A percentile compares a stretch with the other conserved stretches of the same genome.
These are phyloP conservation scores for Rehmannia glutinosa DNA, from an alignment of 257 asterid species.

Conservation along the genomic window DNA sequence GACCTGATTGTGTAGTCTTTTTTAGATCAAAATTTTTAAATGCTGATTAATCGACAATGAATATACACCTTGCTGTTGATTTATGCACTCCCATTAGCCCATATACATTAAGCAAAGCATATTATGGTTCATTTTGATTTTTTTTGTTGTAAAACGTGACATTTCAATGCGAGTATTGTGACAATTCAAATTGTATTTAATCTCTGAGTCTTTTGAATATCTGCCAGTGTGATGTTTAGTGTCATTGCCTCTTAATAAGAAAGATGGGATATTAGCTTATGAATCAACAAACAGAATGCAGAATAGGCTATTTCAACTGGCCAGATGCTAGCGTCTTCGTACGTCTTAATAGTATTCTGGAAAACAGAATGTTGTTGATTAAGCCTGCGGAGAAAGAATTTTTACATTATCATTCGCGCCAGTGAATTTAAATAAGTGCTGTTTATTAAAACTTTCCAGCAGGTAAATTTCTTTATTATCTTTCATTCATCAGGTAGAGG, in stretches of 20 bases:
- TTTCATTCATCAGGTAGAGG: constrained; percentile 39
- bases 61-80: too few relatives aligned
- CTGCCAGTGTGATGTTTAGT: background rate
- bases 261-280: too few relatives aligned
- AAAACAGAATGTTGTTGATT: too few relatives aligned
- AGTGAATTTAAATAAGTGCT: too few relatives aligned
- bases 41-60: background rate
- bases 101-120: background rate
- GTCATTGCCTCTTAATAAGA: too few relatives aligned
- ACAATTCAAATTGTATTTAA: background rate
- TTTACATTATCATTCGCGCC: too few relatives aligned
- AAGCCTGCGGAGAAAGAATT: too few relatives aligned
- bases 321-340: too few relatives aligned
- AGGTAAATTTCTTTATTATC: background rate
- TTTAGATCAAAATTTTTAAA: background rate
- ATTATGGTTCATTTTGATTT: background rate
- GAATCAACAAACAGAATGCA: too few relatives aligned
- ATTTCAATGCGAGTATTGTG: background rate
- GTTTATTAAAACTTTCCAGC: background rate
- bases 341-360: too few relatives aligned
- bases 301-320: too few relatives aligned
- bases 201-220: background rate
- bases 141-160: background rate
- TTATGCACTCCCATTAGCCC: too few relatives aligned
- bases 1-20: background rate